These are phyloP conservation scores for Angomonas desouzai DNA, from an alignment of 208 protist genomes.

Conservation along the genomic window DNA sequence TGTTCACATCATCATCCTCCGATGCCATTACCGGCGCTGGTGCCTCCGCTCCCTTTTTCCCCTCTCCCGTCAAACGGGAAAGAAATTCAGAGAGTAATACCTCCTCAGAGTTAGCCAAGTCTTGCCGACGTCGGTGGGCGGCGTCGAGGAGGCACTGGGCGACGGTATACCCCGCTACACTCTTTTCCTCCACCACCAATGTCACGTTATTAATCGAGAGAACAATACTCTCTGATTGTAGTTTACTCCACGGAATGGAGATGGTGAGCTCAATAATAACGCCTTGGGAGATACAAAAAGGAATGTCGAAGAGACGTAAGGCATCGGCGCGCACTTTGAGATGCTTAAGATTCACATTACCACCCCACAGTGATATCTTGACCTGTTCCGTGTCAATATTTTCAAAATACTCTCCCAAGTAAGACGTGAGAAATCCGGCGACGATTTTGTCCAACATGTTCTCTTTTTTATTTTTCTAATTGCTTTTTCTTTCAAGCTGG, in stretches of 20 bases:
- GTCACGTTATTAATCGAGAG: slow-evolving; percentile 46
- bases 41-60: slow-evolving; percentile 4
- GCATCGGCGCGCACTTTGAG: slow-evolving; percentile 62
- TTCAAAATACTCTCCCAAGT: slow-evolving; percentile 82
- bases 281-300: slow-evolving; percentile 58
- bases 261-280: slow-evolving; percentile 66
- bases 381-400: slow-evolving; percentile 81
- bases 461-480: background rate
- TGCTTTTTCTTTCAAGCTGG: slow-evolving; percentile 8
- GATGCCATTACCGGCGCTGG: background rate
- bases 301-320: slow-evolving; percentile 49
- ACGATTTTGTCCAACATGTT: slow-evolving; percentile 83
- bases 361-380: slow-evolving; percentile 81
- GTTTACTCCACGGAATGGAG: slow-evolving; percentile 67
- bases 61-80: slow-evolving; percentile 7
- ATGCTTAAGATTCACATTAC: slow-evolving; percentile 57
- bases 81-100: slow-evolving; percentile 26
- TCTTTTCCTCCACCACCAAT: slow-evolving; percentile 59
- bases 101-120: slow-evolving; percentile 46
- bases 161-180: slow-evolving; percentile 36
- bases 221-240: slow-evolving; percentile 70
- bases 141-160: slow-evolving; percentile 45
- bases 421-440: slow-evolving; percentile 59
- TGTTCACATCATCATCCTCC: slow-evolving; percentile 21
- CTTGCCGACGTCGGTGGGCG: slow-evolving; percentile 33